These are phyloP conservation scores for Baudoinia panamericana DNA, from an alignment of 495 filamentous ascomycete genomes.

Conservation along the genomic window DNA sequence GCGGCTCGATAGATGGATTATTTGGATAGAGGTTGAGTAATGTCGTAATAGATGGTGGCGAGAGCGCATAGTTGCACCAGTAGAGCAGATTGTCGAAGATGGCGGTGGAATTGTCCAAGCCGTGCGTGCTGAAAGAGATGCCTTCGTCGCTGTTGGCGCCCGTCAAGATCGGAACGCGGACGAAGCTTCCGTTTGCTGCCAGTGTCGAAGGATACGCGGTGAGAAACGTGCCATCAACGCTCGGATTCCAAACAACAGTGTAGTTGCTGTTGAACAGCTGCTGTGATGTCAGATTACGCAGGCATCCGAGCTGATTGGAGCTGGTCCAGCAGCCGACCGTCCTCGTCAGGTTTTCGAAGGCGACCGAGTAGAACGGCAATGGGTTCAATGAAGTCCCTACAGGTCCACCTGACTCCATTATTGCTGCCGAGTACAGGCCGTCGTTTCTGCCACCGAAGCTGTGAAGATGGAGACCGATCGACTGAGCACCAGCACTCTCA, in stretches of 20 bases:
- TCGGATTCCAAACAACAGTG: constrained; percentile 35
- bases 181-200: constrained; percentile 13
- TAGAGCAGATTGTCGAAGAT: constrained; percentile 36
- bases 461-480: constrained; percentile 56
- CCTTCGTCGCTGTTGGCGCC: constrained; percentile 40
- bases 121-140: constrained; percentile 29
- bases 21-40: constrained; percentile 23
- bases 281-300: constrained; percentile 30
- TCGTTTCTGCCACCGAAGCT: constrained; percentile 57
- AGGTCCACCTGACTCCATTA: constrained; percentile 57
- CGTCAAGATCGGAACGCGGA: constrained; percentile 11
- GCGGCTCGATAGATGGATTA: constrained; percentile 12
- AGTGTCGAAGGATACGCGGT: constrained; percentile 28
- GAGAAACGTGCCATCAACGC: constrained; percentile 41
- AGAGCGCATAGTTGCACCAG: constrained; percentile 34
- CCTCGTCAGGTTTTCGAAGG: constrained; percentile 16
- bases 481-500: constrained; percentile 59
- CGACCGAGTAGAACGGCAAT: constrained; percentile 24
- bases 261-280: constrained; percentile 33
- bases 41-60: constrained; percentile 18
- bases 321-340: constrained; percentile 15
- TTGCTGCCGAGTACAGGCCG: constrained; percentile 54
- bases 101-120: constrained; percentile 36
- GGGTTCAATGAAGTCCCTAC: background rate
- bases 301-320: constrained; percentile 15